Evolutionary conservation across 2,329 filamentous ascomycete species (phyloP).

Genomic region (Hypoxylon rubiginosum): DNA sequence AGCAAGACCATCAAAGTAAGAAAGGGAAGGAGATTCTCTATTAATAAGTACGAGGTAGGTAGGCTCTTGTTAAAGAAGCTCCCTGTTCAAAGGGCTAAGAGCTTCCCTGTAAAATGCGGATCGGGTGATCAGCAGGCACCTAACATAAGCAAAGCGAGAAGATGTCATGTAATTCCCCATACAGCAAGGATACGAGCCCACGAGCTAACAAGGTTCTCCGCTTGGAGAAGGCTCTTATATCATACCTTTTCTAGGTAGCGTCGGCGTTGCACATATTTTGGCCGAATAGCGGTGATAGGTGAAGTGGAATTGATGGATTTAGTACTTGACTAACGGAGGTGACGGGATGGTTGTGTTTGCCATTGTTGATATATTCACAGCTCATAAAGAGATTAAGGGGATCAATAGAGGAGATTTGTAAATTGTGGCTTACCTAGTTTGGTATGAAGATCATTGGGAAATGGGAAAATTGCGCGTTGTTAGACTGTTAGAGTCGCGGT

Average conservation of each 20-base stretch:
- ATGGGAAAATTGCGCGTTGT: slow-evolving; percentile 6
- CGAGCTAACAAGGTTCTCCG: slow-evolving; percentile 37
- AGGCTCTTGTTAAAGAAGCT: neutral
- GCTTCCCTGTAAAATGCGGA: slow-evolving; percentile 22
- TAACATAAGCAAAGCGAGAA: slow-evolving; percentile 27
- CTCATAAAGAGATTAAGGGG: neutral
- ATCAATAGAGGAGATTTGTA: neutral
- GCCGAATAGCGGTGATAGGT: neutral
- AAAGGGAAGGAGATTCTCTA: slow-evolving; percentile 19
- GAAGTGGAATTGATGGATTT: neutral
- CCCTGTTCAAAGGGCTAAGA: neutral
- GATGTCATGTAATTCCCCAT: slow-evolving; percentile 23
- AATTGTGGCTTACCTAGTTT: slow-evolving; percentile 8
- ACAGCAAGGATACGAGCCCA: slow-evolving; percentile 31
- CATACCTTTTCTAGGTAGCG: neutral
- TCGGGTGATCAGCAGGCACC: slow-evolving; percentile 38
- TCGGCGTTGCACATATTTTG: neutral
- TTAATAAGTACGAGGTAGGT: slow-evolving; percentile 31
- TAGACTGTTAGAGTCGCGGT: neutral
- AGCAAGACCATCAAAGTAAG: slow-evolving; percentile 7
- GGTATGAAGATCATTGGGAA: slow-evolving; percentile 22
- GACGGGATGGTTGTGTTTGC: neutral
- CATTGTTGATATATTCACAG: neutral
- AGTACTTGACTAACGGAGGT: neutral
- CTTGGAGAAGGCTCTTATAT: slow-evolving; percentile 21